Percentiles rank a stretch among this genome's conserved stretches.
These are phyloP conservation scores for Ascochyta fabae DNA, from an alignment of 2,329 filamentous ascomycete species.

Conservation along the genomic window DNA sequence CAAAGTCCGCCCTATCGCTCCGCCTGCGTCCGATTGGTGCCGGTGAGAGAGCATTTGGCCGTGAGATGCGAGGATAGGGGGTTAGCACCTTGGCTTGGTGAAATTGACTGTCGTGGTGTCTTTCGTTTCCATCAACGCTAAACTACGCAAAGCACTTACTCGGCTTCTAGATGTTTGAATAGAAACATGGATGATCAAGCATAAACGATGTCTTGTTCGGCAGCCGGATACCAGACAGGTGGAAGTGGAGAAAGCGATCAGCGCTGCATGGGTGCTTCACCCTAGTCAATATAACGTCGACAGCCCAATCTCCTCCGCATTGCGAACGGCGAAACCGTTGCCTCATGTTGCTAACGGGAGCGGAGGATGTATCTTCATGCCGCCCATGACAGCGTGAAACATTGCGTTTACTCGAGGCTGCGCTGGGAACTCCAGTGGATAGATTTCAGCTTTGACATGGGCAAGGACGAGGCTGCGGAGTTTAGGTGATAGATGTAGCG, in stretches of 20 bases:
- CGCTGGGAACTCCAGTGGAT: neutral
- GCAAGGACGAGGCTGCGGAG: neutral
- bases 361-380: conserved; percentile 11
- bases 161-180: no score
- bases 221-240: neutral
- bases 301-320: conserved; percentile 17
- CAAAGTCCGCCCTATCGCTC: no score
- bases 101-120: no score
- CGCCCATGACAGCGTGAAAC: conserved; percentile 17
- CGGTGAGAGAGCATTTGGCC: no score
- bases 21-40: no score
- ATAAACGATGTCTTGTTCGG: neutral
- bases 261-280: conserved; percentile 5
- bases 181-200: neutral
- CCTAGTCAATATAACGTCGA: conserved; percentile 18
- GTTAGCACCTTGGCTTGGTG: no score
- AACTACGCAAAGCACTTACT: no score
- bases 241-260: conserved; percentile 11
- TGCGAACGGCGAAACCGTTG: conserved; percentile 11
- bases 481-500: neutral
- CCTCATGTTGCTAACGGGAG: conserved; percentile 13
- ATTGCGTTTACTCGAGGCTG: conserved; percentile 14
- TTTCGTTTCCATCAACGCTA: no score
- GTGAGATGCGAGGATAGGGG: no score
- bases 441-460: neutral